These are phyloP conservation scores for Rhizoclosmatium globosum DNA, from an alignment of 192 early-diverging fungal genomes.

Conservation along the genomic window DNA sequence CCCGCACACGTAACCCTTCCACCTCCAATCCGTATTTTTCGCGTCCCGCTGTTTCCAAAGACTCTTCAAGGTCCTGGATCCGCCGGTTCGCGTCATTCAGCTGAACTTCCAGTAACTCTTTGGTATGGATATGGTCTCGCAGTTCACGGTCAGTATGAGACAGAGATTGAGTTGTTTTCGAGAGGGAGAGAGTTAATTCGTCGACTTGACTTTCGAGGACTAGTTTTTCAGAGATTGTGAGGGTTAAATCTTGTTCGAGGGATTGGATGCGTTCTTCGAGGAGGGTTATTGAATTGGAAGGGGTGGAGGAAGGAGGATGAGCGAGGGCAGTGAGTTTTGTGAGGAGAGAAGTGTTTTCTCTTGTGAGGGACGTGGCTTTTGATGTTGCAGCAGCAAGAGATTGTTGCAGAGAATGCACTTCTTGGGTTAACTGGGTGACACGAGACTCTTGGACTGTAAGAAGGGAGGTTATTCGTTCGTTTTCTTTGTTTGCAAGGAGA, in stretches of 20 bases:
- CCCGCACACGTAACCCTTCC: neutral
- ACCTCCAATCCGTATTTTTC: neutral
- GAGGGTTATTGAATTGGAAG: neutral
- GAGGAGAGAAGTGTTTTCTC: neutral
- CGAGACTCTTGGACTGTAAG: neutral
- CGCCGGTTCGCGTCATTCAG: no score
- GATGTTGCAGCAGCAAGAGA: neutral
- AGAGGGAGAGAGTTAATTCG: no score
- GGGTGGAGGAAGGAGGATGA: neutral
- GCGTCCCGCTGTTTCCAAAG: no score
- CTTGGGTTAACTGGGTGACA: neutral
- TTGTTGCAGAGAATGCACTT: neutral
- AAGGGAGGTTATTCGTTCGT: neutral
- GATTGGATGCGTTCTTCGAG: no score
- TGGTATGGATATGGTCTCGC: no score
- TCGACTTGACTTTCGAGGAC: no score
- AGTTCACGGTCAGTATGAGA: no score
- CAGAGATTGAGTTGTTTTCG: no score
- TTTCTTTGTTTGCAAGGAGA: slow-evolving; percentile 13
- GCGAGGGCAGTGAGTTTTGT: neutral
- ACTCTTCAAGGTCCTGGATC: no score
- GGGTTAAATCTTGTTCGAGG: no score
- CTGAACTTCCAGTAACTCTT: no score
- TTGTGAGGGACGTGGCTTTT: neutral
- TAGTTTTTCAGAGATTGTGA: no score